These are phyloP conservation scores for Hortaea werneckii DNA, from an alignment of 2,329 filamentous ascomycete species.

Conservation along the genomic window DNA sequence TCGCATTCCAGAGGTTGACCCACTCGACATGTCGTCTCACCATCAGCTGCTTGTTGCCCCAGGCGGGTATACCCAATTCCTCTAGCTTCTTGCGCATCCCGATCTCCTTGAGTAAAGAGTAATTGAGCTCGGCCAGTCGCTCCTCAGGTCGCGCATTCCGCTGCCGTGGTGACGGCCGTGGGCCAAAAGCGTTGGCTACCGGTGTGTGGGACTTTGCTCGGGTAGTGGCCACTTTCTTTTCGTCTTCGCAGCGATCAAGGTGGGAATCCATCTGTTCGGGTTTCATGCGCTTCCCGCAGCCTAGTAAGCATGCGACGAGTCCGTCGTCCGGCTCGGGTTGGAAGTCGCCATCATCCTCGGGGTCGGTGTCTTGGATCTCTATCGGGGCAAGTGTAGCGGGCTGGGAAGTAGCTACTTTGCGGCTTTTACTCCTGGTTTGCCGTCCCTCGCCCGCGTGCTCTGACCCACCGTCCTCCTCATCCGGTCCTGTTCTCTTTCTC, in stretches of 20 bases:
- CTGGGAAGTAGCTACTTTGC: conserved; percentile 22
- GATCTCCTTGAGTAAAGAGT: conserved; percentile 72
- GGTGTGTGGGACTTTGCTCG: conserved; percentile 14
- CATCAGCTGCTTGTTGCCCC: conserved; percentile 58
- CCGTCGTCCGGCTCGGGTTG: conserved; percentile 51
- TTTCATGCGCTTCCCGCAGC: conserved; percentile 71
- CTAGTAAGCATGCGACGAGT: conserved; percentile 69
- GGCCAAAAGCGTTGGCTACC: conserved; percentile 6
- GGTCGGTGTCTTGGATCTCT: conserved; percentile 30
- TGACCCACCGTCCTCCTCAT: conserved; percentile 20
- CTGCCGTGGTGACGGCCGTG: conserved; percentile 7
- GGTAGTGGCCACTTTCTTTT: conserved; percentile 19
- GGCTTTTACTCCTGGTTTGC: conserved; percentile 30
- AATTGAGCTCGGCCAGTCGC: conserved; percentile 70
- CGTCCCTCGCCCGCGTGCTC: conserved; percentile 14
- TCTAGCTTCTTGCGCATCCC: conserved; percentile 69
- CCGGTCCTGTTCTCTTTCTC: conserved; percentile 36
- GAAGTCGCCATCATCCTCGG: conserved; percentile 22
- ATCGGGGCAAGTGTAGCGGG: conserved; percentile 19
- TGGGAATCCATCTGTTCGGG: conserved; percentile 67
- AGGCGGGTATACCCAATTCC: conserved; percentile 66
- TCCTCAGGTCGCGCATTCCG: conserved; percentile 38
- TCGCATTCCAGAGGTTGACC: conserved; percentile 93
- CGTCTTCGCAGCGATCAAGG: conserved; percentile 55
- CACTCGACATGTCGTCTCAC: conserved; percentile 82